Percentiles rank a stretch among this genome's conserved stretches.
Conservation (phyloP, 2,329 filamentous ascomycete species). For the Sclerotinia trifoliorum region DNA sequence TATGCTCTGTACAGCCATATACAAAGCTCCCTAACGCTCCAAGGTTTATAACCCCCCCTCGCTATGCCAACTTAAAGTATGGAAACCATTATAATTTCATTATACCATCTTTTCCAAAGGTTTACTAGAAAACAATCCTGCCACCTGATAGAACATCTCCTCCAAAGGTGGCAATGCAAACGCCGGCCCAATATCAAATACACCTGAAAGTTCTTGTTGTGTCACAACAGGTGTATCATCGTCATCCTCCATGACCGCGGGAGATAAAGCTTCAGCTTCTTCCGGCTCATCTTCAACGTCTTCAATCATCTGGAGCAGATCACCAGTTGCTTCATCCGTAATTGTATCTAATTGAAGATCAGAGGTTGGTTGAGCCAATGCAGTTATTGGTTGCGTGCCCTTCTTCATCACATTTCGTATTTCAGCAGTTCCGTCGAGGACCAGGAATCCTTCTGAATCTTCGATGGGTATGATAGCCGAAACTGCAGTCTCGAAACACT, state of each 20-base stretch:
- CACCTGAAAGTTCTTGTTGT: conserved; percentile 64
- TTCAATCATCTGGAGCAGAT: conserved; percentile 30
- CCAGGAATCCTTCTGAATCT: conserved; percentile 68
- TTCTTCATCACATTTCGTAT: conserved; percentile 63
- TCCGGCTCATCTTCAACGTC: conserved; percentile 41
- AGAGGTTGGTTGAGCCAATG: conserved; percentile 56
- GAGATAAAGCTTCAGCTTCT: conserved; percentile 35
- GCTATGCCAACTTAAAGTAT: conserved; percentile 26
- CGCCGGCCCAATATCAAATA: conserved; percentile 68
- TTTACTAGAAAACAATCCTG: conserved; percentile 61
- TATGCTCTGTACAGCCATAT: conserved; percentile 24
- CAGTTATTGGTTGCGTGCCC: conserved; percentile 52
- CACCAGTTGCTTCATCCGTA: conserved; percentile 33
- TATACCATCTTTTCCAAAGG: conserved; percentile 40
- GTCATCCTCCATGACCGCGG: conserved; percentile 47
- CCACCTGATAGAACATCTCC: conserved; percentile 73
- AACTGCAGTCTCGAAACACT: conserved; percentile 57
- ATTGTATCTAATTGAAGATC: conserved; percentile 41
- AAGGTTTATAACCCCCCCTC: conserved; percentile 23
- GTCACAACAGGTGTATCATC: conserved; percentile 61
- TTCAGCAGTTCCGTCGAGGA: conserved; percentile 73
- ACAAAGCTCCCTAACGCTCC: conserved; percentile 26
- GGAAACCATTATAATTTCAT: conserved; percentile 21
- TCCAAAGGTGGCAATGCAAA: conserved; percentile 70
- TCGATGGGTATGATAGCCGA: conserved; percentile 65